phyloP scores from a whole-genome alignment of 129 eudicot species.

The Artemisia tridentata region DNA sequence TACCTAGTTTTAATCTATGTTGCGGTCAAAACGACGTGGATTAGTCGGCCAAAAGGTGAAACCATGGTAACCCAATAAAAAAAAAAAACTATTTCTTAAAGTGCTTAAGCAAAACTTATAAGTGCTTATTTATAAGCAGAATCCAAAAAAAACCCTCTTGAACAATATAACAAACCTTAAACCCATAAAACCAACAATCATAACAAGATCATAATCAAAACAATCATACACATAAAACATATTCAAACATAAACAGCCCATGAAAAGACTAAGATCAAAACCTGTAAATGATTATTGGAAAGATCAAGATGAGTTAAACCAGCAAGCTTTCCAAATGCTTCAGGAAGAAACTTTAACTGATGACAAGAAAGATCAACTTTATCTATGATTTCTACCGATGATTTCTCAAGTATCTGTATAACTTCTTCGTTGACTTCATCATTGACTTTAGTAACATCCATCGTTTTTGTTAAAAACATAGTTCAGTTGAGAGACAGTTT shows the following conservation, averaged over 20 bases:
- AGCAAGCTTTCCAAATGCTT: conserved; percentile 39
- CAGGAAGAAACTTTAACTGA: conserved; percentile 37
- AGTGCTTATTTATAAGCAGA: too few relatives aligned
- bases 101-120: too few relatives aligned
- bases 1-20: too few relatives aligned
- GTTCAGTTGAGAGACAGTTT: too few relatives aligned
- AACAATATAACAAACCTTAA: conserved; percentile 14
- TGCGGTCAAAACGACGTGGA: too few relatives aligned
- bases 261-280: neutral
- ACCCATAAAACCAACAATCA: neutral
- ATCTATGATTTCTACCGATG: conserved; percentile 13
- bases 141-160: neutral
- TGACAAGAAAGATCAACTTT: conserved; percentile 46
- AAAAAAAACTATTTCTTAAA: too few relatives aligned
- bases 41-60: too few relatives aligned
- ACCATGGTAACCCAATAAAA: too few relatives aligned
- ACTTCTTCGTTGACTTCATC: conserved; percentile 37
- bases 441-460: conserved; percentile 8
- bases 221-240: neutral
- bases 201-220: neutral
- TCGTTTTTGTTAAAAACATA: conserved; percentile 10
- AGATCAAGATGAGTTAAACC: conserved; percentile 42
- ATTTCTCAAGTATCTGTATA: conserved; percentile 15
- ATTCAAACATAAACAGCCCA: neutral
- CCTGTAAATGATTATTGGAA: conserved; percentile 54